A percentile compares a stretch with the other conserved stretches of the same genome.
phyloP scores from a whole-genome alignment of 1,139 yeast genomes.

The Lodderomyces oxycetoniae region DNA sequence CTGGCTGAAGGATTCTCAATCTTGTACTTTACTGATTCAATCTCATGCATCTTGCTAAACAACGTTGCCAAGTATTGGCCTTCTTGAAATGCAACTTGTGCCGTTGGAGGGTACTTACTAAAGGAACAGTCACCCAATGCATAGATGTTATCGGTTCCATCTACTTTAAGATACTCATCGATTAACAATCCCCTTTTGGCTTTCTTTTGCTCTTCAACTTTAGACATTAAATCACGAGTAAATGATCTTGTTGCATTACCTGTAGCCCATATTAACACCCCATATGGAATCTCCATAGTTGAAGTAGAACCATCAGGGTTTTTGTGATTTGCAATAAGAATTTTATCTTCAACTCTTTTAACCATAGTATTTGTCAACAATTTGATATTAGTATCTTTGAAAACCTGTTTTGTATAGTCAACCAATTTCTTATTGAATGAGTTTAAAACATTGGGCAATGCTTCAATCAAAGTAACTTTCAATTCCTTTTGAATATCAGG shows the following conservation, averaged over 20 bases:
- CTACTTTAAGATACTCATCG: conserved; percentile 74
- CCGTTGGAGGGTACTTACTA: conserved; percentile 91
- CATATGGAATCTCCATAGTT: conserved; percentile 68
- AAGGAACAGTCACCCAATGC: conserved; percentile 94
- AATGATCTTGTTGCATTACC: conserved; percentile 90
- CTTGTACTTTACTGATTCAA: conserved; percentile 53
- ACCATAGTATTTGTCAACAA: conserved; percentile 83
- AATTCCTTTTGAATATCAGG: conserved; percentile 81
- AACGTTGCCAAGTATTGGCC: conserved; percentile 75
- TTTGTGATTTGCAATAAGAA: conserved; percentile 68
- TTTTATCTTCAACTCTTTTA: conserved; percentile 68
- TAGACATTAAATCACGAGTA: conserved; percentile 59
- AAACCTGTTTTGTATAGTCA: conserved; percentile 77
- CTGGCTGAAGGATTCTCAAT: conserved; percentile 24
- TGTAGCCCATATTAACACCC: conserved; percentile 94
- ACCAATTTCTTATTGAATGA: conserved; percentile 82
- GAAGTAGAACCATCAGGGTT: conserved; percentile 36
- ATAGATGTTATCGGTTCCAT: conserved; percentile 79
- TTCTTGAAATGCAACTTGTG: conserved; percentile 96
- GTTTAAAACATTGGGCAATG: conserved; percentile 84
- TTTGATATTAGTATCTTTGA: conserved; percentile 73
- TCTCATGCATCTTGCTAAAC: conserved; percentile 64
- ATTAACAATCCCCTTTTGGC: conserved; percentile 88
- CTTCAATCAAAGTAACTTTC: conserved; percentile 82
- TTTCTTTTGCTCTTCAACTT: conserved; percentile 76